Conservation (phyloP, 208 protist genomes). For the Zelonia costaricensis region DNA sequence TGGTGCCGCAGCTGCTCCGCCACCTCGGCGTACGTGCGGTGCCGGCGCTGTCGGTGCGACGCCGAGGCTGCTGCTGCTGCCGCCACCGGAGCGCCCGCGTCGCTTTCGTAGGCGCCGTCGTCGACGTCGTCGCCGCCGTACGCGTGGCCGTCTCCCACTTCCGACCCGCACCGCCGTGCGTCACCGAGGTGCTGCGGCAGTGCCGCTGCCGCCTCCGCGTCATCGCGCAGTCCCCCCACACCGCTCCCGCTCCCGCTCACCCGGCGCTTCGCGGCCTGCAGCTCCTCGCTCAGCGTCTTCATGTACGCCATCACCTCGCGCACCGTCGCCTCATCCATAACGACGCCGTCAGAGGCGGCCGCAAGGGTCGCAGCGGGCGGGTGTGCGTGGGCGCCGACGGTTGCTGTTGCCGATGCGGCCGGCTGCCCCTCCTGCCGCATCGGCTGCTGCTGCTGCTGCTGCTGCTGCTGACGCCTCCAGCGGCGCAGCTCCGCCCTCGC, state of each 20-base stretch:
- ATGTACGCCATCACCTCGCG: constrained; percentile 61
- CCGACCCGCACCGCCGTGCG: background rate
- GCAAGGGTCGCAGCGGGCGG: background rate
- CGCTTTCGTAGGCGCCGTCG: background rate
- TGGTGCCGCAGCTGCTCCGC: constrained; percentile 26
- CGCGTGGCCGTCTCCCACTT: background rate
- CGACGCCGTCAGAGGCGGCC: background rate
- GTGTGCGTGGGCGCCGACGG: background rate
- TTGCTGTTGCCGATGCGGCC: background rate
- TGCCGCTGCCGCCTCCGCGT: constrained; percentile 5
- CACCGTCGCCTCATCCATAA: constrained; percentile 36
- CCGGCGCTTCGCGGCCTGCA: constrained; percentile 29
- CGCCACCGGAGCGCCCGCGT: background rate
- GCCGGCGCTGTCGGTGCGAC: background rate
- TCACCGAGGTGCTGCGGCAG: background rate
- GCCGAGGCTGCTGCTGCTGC: background rate
- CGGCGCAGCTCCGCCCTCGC: constrained; percentile 71
- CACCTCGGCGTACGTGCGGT: constrained; percentile 9
- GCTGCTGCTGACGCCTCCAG: constrained; percentile 41
- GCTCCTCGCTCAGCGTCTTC: constrained; percentile 62
- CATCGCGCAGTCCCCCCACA: too few relatives aligned
- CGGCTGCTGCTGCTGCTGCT: constrained; percentile 10
- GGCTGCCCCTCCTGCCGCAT: background rate
- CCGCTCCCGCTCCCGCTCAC: background rate
- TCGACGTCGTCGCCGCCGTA: background rate